Percentiles rank a stretch among this genome's conserved stretches.
These are phyloP conservation scores for Dictyostelium intermedium DNA, from an alignment of 78 protist genomes.

Conservation along the genomic window DNA sequence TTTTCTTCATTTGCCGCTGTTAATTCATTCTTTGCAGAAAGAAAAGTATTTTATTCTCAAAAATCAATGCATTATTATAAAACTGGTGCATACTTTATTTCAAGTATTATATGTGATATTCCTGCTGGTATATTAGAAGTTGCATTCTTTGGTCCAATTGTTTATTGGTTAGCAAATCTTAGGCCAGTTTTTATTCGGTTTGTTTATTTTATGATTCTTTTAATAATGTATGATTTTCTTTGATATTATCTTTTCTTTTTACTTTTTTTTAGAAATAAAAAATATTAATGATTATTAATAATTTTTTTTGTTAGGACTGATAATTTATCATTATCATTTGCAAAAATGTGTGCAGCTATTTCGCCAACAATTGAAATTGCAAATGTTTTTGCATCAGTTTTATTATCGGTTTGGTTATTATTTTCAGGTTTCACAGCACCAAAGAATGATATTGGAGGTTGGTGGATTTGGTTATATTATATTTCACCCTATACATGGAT, in stretches of 20 bases:
- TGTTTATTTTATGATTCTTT: constrained; percentile 26
- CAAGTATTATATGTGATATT: constrained; percentile 26
- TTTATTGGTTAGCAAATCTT: constrained; percentile 59
- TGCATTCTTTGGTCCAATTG: constrained; percentile 46
- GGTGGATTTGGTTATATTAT: constrained; percentile 82
- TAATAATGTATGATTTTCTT: constrained; percentile 15
- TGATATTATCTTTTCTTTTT: not conserved
- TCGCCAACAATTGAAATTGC: constrained; percentile 62
- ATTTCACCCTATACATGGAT: constrained; percentile 69
- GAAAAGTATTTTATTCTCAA: constrained; percentile 47
- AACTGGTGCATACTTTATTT: constrained; percentile 47
- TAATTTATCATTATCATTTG: constrained; percentile 50
- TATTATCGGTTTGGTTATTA: constrained; percentile 32
- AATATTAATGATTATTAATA: not conserved
- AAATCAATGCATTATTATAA: constrained; percentile 12
- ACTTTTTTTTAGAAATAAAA: too few relatives aligned
- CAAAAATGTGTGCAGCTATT: constrained; percentile 18
- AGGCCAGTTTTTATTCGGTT: constrained; percentile 32
- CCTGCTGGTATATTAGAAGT: constrained; percentile 65
- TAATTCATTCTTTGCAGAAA: constrained; percentile 41
- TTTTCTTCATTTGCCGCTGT: constrained; percentile 62
- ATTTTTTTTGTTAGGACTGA: not conserved
- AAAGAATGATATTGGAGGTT: constrained; percentile 46
- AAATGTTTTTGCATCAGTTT: constrained; percentile 26
- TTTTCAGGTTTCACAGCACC: constrained; percentile 80